Percentiles rank a stretch among this genome's conserved stretches.
Conservation (phyloP, 805 yeast genomes). For the Cyberlindnera mississippiensis region DNA sequence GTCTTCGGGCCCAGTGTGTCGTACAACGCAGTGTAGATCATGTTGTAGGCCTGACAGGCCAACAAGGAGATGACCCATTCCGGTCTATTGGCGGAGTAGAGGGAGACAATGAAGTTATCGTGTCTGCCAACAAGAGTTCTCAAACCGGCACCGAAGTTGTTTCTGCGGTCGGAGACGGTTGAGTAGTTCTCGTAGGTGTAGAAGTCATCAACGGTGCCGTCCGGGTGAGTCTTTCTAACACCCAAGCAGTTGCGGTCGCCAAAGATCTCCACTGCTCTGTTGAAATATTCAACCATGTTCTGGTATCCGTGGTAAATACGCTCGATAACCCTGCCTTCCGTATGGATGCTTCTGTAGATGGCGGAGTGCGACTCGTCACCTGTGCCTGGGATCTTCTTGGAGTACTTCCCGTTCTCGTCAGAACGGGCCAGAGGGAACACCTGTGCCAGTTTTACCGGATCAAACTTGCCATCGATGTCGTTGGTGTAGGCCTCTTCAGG, state of each 20-base stretch:
- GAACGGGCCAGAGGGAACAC: slow-evolving; percentile 6
- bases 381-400: slow-evolving; percentile 30
- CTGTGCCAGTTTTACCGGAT: slow-evolving; percentile 2
- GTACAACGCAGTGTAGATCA: slow-evolving; percentile 38
- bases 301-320: slow-evolving; percentile 38
- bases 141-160: slow-evolving; percentile 42
- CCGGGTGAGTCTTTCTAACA: slow-evolving; percentile 14
- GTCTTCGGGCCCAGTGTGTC: slow-evolving; percentile 47
- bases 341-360: slow-evolving; percentile 40
- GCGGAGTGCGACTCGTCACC: slow-evolving; percentile 38
- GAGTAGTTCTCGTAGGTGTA: slow-evolving; percentile 40
- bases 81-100: slow-evolving; percentile 45
- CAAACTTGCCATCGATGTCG: slow-evolving; percentile 7
- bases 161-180: slow-evolving; percentile 30
- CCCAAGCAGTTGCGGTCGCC: slow-evolving; percentile 14
- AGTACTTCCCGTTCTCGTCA: neutral
- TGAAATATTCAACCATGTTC: slow-evolving; percentile 40
- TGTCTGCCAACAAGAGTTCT: slow-evolving; percentile 15
- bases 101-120: slow-evolving; percentile 37
- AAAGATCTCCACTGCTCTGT: slow-evolving; percentile 34
- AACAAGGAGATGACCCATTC: slow-evolving; percentile 60
- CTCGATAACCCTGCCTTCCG: slow-evolving; percentile 32
- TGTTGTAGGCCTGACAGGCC: slow-evolving; percentile 50
- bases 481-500: slow-evolving; percentile 1
- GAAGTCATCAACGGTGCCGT: slow-evolving; percentile 35